These are phyloP conservation scores for Salisapilia sapeloensis DNA, from an alignment of 352 stramenopile genomes.

Conservation along the genomic window DNA sequence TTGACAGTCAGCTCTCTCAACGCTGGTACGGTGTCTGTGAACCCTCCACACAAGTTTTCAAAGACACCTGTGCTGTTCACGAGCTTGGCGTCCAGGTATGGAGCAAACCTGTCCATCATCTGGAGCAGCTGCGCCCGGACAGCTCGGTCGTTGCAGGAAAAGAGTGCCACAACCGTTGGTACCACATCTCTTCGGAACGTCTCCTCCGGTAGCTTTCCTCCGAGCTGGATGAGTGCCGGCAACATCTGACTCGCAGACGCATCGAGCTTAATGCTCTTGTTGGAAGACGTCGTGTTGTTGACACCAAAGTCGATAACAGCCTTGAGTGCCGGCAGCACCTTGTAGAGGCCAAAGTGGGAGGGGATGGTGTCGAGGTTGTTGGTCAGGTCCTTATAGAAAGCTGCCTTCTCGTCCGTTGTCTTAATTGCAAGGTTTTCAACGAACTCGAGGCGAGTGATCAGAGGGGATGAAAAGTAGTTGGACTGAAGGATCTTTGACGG, in stretches of 20 bases:
- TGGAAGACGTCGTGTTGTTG: conserved; percentile 24
- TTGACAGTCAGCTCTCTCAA: conserved; percentile 86
- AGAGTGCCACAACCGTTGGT: conserved; percentile 80
- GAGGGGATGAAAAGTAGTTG: conserved; percentile 85
- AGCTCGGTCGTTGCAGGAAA: conserved; percentile 83
- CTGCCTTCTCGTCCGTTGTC: conserved; percentile 85
- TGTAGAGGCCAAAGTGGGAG: conserved; percentile 60
- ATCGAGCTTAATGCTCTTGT: conserved; percentile 55
- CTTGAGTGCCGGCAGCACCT: conserved; percentile 73
- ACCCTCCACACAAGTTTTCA: conserved; percentile 83
- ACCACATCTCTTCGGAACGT: conserved; percentile 81
- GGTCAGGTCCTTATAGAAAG: conserved; percentile 88
- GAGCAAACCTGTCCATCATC: conserved; percentile 82
- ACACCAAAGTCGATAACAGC: conserved; percentile 69
- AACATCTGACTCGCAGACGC: conserved; percentile 80
- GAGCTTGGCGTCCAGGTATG: conserved; percentile 81
- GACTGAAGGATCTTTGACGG: conserved; percentile 79
- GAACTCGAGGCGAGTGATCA: conserved; percentile 88
- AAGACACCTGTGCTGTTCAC: conserved; percentile 84
- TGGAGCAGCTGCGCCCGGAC: conserved; percentile 82
- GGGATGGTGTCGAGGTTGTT: conserved; percentile 50
- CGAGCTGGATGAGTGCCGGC: conserved; percentile 77
- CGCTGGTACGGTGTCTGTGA: conserved; percentile 76
- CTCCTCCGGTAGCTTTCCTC: conserved; percentile 45
- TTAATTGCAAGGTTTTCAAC: conserved; percentile 89